Evolutionary conservation across 768 basidiomycete species (phyloP), one percentile per base, ranked within the genome.

Genomic region (Roridomyces roridus): DNA sequence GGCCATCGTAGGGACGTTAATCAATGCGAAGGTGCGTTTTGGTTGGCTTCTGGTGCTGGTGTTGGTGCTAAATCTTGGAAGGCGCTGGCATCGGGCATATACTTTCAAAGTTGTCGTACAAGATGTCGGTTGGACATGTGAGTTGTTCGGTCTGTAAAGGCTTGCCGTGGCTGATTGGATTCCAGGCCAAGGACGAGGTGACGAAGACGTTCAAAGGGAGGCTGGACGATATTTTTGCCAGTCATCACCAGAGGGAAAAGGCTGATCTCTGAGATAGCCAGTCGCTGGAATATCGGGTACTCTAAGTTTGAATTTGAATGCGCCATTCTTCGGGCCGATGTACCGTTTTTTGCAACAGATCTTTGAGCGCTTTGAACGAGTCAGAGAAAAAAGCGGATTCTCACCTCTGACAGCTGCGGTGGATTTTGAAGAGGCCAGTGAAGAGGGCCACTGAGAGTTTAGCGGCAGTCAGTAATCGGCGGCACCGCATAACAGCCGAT

Each of bases 11-110:
- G n/a, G n/a, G n/a, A n/a, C n/a, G n/a, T n/a, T n/a, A 34, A 8
- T 21, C 59, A 61, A 44, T 50, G 53, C 34, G 57, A 59, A 59
- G 57, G 57, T 55, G 3, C 20, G 23, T 14, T 15, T 24, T 5
- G 21, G 17, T 15, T 37, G 5, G 21, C 26, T 21, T 47, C 26
- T 2, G 26, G 9, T 47, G 8, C 24, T 34, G 10, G 5, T 14
- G 25, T 21, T 41, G 15, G 44, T n/a, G n/a, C n/a, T 35, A 17
- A 15, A 11, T 31, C 9, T 34, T 29, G 14, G 41, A 23, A 57
- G 55, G 49, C 17, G 53, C 52, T 7, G 57, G 57, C 1, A 53
- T 59, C 15, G 57, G 57, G 6, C 29, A 60, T 29, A 28, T 60
- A 4, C 36, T 60, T 4, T 43, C 46, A 31, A 39, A 49, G 23